Base-by-base conservation (phyloP, 768 basidiomycete species). In the Dendrothele bispora region DNA sequence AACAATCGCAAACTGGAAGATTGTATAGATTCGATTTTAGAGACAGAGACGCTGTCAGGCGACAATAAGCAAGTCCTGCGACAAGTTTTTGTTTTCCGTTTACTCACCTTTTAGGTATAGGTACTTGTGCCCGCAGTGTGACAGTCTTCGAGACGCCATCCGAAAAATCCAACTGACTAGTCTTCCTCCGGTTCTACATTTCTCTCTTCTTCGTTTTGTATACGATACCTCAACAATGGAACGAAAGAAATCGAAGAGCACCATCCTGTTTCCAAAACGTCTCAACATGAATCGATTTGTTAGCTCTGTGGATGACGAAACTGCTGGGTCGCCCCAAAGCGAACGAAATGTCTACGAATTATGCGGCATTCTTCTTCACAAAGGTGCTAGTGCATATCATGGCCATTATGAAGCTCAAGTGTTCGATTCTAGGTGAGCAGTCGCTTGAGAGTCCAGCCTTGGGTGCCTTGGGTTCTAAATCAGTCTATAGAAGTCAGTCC, bases 171-270 rank as follows among this genome's bases (percentile, higher is more conserved):
- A 85, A 56, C 66, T 95, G 12, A 75, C 73, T 21, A 61, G 75
- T 43, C 75, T 97, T 5, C 95, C 95, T 2, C 91, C 91, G 0
- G 86, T 94, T 5, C 75, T 98, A 2, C 91, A 98, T 65, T 86
- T 98, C 57, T 93, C 93, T 18, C 68, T 98, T 43, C 78, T 95
- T 47, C 89, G 95, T n/a, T 98, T 98, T 65, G 83, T 91, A 24
- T 98, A 88, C 57, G 91, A 95, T 66, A 55, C 85, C 27, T 67
- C 80, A 20, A 82, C 84, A 0, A 80, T 86, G 75, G 83, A 87
- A 56, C 82, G 95, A 52, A 90, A 84, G 66, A 98, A 98, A 69
- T 86, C 84, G 44, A 93, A 93, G 63, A 78, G 90, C 50, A 67
- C 73, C 26, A 82, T 98, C 35, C 70, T 76, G n/a, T 98, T 92